Percentiles rank a stretch among this genome's conserved stretches.
Conservation (phyloP, 345 rosid species). For the Rhizophora apiculata region DNA sequence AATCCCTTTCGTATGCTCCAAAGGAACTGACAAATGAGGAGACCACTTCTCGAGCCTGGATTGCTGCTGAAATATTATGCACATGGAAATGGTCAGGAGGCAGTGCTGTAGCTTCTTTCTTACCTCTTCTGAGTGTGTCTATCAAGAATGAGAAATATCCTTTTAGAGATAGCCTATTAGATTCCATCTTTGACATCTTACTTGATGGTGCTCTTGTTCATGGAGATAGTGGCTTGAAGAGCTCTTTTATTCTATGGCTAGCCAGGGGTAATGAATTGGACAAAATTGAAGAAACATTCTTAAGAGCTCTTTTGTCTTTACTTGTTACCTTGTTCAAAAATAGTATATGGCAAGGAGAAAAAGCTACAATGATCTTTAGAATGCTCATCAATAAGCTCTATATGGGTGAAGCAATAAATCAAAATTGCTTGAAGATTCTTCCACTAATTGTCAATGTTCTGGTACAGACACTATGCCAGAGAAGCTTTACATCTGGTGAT, state of each 20-base stretch:
- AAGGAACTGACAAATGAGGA: constrained; percentile 30
- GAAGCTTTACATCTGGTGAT: constrained; percentile 30
- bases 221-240: constrained; percentile 38
- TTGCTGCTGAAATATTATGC: constrained; percentile 85
- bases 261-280: constrained; percentile 42
- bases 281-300: constrained; percentile 62
- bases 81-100: constrained; percentile 98
- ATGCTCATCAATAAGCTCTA: constrained; percentile 61
- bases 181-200: constrained; percentile 65
- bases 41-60: constrained; percentile 64
- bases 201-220: constrained; percentile 79
- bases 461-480: constrained; percentile 43
- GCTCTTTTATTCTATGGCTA: constrained; percentile 41
- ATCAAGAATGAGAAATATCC: constrained; percentile 38
- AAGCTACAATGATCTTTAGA: constrained; percentile 58
- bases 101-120: constrained; percentile 58
- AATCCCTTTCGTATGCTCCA: constrained; percentile 4
- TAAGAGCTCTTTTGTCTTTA: constrained; percentile 75
- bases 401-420: constrained; percentile 64
- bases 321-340: constrained; percentile 59
- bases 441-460: constrained; percentile 57
- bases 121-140: constrained; percentile 56
- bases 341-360: constrained; percentile 59
- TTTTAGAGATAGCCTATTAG: constrained; percentile 42
- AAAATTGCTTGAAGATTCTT: constrained; percentile 64